Conservation (phyloP, 2,329 filamentous ascomycete species). For the Exophiala phaeomuriformis region DNA sequence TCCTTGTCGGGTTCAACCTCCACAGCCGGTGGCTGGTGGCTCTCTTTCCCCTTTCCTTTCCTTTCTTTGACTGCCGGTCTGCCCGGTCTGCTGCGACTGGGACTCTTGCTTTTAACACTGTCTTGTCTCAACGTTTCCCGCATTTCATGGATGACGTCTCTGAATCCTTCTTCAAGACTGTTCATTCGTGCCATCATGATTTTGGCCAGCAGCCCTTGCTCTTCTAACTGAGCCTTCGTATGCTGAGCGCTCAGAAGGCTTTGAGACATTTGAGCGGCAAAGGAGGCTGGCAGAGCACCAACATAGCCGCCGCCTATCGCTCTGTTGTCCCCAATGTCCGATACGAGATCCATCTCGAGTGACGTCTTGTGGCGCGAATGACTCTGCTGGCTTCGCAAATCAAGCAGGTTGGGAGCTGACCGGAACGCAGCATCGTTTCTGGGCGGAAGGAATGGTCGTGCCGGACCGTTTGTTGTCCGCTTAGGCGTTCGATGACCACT, state of each 20-base stretch:
- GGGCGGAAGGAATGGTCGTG: conserved; percentile 49
- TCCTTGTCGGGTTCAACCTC: neutral
- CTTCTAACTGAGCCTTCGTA: conserved; percentile 36
- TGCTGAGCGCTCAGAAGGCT: conserved; percentile 55
- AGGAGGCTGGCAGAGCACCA: conserved; percentile 61
- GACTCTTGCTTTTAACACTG: conserved; percentile 10
- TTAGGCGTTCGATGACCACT: conserved; percentile 40
- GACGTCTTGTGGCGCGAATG: conserved; percentile 49
- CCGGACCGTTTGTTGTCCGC: conserved; percentile 30
- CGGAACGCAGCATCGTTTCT: conserved; percentile 43
- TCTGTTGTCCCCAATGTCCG: conserved; percentile 60
- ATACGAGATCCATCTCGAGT: conserved; percentile 65
- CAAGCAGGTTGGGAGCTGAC: conserved; percentile 51
- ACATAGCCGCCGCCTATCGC: conserved; percentile 56
- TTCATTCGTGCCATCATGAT: conserved; percentile 87
- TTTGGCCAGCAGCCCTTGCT: conserved; percentile 65
- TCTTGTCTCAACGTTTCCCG: conserved; percentile 47
- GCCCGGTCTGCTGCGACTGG: conserved; percentile 8
- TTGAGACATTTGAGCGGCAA: conserved; percentile 73
- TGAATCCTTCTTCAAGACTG: conserved; percentile 82
- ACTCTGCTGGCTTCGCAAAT: conserved; percentile 33
- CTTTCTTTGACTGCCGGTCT: conserved; percentile 6
- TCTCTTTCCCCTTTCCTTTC: conserved; percentile 11
- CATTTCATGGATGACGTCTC: conserved; percentile 77
- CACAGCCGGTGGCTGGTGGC: conserved; percentile 7